phyloP scores from a whole-genome alignment of 805 yeast species.

The Candida cerambycidarum region DNA sequence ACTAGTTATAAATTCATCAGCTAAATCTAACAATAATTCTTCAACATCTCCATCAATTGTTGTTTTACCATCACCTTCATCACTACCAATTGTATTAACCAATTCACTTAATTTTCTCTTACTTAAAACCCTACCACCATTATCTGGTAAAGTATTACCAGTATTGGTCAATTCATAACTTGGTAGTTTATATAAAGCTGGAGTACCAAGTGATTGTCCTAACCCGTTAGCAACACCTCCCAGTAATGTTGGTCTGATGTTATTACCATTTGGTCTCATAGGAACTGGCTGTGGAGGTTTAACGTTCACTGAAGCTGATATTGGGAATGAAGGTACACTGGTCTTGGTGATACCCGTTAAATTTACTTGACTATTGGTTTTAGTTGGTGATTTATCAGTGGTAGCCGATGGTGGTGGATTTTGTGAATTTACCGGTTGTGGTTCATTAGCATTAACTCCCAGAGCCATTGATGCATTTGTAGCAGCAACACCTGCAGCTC shows the following conservation, averaged over 20 bases:
- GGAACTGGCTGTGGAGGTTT: slow-evolving; percentile 65
- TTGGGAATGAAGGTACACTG: slow-evolving; percentile 64
- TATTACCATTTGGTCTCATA: slow-evolving; percentile 52
- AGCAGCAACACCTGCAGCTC: slow-evolving; percentile 14
- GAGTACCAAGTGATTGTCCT: slow-evolving; percentile 67
- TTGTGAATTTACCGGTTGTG: slow-evolving; percentile 5
- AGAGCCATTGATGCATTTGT: slow-evolving; percentile 9
- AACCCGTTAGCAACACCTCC: slow-evolving; percentile 79
- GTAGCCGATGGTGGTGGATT: slow-evolving; percentile 7
- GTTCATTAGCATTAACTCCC: background rate
- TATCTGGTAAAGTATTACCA: slow-evolving; percentile 41
- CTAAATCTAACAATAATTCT: slow-evolving; percentile 83
- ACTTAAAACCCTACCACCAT: slow-evolving; percentile 78
- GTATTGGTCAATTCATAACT: slow-evolving; percentile 62
- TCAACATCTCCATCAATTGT: slow-evolving; percentile 94
- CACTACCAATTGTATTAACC: slow-evolving; percentile 76
- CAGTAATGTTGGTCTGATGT: slow-evolving; percentile 70
- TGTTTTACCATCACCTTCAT: slow-evolving; percentile 89
- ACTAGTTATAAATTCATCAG: slow-evolving; percentile 90
- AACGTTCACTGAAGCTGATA: slow-evolving; percentile 67
- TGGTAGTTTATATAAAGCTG: slow-evolving; percentile 73
- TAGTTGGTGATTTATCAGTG: slow-evolving; percentile 15
- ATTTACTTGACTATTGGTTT: slow-evolving; percentile 21
- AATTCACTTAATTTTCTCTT: slow-evolving; percentile 88
- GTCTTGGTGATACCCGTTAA: slow-evolving; percentile 48